phyloP scores from a whole-genome alignment of 2,329 filamentous ascomycete genomes.

The Trichoderma arundinaceum region DNA sequence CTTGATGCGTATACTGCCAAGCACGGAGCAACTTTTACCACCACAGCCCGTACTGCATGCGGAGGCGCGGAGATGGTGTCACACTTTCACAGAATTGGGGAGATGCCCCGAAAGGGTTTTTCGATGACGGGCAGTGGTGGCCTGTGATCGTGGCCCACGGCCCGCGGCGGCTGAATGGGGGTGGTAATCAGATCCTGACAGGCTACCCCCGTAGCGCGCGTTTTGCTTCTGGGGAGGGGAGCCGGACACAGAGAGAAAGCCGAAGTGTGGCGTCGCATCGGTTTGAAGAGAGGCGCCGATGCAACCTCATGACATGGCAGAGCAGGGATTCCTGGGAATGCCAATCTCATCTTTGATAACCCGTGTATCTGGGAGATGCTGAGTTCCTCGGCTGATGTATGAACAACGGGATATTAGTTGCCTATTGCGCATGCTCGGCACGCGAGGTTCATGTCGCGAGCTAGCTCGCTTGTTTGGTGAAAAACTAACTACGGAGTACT shows the following conservation, averaged over 20 bases:
- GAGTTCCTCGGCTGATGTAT: not conserved
- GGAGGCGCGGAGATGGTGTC: constrained; percentile 26
- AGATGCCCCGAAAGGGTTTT: constrained; percentile 20
- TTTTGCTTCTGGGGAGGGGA: constrained; percentile 22
- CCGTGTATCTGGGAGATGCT: constrained; percentile 20
- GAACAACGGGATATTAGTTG: not conserved
- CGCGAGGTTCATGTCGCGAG: not conserved
- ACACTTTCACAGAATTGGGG: constrained; percentile 25
- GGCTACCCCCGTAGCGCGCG: constrained; percentile 26
- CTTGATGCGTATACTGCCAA: too few species aligned
- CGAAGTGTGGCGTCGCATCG: constrained; percentile 31
- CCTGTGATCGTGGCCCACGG: constrained; percentile 32
- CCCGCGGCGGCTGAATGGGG: constrained; percentile 32
- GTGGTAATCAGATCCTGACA: constrained; percentile 32
- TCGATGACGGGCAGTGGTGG: constrained; percentile 31
- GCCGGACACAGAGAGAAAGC: constrained; percentile 30
- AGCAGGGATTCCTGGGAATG: constrained; percentile 27
- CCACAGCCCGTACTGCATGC: not conserved
- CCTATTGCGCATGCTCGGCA: not conserved
- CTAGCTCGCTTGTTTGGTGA: not conserved
- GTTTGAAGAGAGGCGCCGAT: constrained; percentile 31
- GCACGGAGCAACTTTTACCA: constrained; percentile 5
- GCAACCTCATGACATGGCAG: constrained; percentile 32
- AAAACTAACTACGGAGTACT: not conserved
- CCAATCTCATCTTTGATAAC: constrained; percentile 29